These are phyloP conservation scores for Picea abies DNA, from an alignment of 83 land plant genomes.

Conservation along the genomic window DNA sequence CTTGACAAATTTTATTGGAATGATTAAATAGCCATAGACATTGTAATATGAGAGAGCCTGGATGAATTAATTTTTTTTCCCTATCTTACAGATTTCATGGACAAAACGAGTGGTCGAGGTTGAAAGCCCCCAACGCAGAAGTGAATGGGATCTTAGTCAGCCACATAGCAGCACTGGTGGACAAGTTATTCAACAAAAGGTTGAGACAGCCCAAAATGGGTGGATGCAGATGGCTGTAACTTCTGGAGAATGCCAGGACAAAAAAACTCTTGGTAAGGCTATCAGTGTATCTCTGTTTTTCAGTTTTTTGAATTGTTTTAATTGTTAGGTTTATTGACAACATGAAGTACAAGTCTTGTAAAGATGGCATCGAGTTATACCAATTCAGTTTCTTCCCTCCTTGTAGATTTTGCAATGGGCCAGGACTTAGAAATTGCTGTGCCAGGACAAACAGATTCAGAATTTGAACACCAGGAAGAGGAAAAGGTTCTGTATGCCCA, in stretches of 20 bases:
- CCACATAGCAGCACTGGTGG: slow-evolving; percentile 60
- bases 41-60: too few relatives aligned
- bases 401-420: slow-evolving; percentile 40
- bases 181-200: slow-evolving; percentile 47
- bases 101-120: slow-evolving; percentile 74
- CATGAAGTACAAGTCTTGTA: not conserved
- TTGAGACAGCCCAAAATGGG: slow-evolving; percentile 24
- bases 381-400: not conserved
- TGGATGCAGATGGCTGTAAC: slow-evolving; percentile 19
- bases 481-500: slow-evolving; percentile 18
- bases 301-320: slow-evolving; percentile 16
- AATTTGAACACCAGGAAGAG: slow-evolving; percentile 12
- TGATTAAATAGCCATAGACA: not conserved
- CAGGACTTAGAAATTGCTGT: slow-evolving; percentile 45
- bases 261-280: slow-evolving; percentile 23
- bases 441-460: slow-evolving; percentile 27
- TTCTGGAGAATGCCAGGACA: slow-evolving; percentile 11
- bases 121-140: slow-evolving; percentile 46
- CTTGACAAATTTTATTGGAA: not conserved
- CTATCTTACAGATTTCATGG: slow-evolving; percentile 66
- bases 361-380: not conserved
- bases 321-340: not conserved
- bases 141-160: slow-evolving; percentile 35
- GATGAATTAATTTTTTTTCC: not conserved
- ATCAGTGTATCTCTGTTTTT: not conserved